Conservation (phyloP, 1,284 basidiomycete genomes). For the Calocybe gambosa region DNA sequence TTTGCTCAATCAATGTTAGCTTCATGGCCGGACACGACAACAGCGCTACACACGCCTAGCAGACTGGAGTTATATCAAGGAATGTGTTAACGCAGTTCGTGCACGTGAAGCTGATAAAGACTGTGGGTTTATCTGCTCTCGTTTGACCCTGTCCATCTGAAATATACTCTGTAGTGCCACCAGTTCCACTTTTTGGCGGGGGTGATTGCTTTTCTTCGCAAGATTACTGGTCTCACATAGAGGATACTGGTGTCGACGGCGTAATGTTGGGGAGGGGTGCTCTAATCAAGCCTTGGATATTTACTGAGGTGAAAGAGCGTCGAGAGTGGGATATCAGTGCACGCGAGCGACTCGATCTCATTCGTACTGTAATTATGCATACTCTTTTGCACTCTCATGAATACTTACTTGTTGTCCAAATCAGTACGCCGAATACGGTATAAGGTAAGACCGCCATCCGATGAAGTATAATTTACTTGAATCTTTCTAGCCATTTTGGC, state of each 20-base stretch:
- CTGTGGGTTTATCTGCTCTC: slow-evolving; percentile 37
- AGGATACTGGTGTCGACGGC: slow-evolving; percentile 81
- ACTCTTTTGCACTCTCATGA: neutral
- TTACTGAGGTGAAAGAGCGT: slow-evolving; percentile 91
- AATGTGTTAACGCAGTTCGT: slow-evolving; percentile 85
- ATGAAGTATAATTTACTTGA: neutral
- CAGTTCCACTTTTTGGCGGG: slow-evolving; percentile 92
- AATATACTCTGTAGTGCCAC: slow-evolving; percentile 48
- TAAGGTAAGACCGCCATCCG: slow-evolving; percentile 36
- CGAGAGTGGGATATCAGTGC: slow-evolving; percentile 94
- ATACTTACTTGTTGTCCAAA: neutral
- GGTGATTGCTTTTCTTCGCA: slow-evolving; percentile 91
- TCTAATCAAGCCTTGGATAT: slow-evolving; percentile 95
- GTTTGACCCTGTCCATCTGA: neutral
- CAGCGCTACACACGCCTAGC: slow-evolving; percentile 86
- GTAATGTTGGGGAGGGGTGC: slow-evolving; percentile 95
- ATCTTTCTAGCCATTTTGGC: slow-evolving; percentile 65
- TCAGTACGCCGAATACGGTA: slow-evolving; percentile 77
- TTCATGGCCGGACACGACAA: slow-evolving; percentile 90
- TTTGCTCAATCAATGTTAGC: slow-evolving; percentile 36
- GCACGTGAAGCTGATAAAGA: slow-evolving; percentile 69
- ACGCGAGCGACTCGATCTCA: slow-evolving; percentile 82
- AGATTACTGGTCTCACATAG: slow-evolving; percentile 77
- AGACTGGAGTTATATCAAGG: slow-evolving; percentile 88
- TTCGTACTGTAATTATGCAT: slow-evolving; percentile 55